A percentile compares a stretch with the other conserved stretches of the same genome.
These are phyloP conservation scores for Ochetophila trinervis DNA, from an alignment of 306 rosid genomes.

Conservation along the genomic window DNA sequence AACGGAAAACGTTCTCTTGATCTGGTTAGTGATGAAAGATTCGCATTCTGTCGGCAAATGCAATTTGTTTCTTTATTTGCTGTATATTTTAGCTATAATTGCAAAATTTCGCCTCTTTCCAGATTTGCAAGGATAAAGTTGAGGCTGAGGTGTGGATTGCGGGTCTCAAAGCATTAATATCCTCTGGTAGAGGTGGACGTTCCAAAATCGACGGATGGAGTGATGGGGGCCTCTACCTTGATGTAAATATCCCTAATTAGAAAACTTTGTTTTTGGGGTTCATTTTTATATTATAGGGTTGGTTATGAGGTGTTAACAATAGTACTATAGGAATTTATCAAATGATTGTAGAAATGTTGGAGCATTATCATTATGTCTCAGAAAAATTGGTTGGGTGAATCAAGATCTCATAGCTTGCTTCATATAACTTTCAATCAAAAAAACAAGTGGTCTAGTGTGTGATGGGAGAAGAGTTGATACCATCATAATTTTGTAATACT, in stretches of 20 bases:
- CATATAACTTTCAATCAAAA: not conserved
- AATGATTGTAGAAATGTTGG: slow-evolving; percentile 14
- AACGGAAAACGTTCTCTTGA: slow-evolving; percentile 92
- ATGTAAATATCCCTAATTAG: slow-evolving; percentile 54
- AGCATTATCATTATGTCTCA: slow-evolving; percentile 8
- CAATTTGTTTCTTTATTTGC: slow-evolving; percentile 7
- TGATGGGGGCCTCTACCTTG: slow-evolving; percentile 86
- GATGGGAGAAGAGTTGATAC: not conserved
- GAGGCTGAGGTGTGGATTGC: slow-evolving; percentile 97
- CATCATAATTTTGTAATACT: not conserved
- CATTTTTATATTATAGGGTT: slow-evolving; percentile 4
- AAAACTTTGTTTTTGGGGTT: slow-evolving; percentile 13
- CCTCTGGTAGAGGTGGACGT: slow-evolving; percentile 93
- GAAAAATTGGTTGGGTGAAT: not conserved
- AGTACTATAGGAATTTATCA: not conserved
- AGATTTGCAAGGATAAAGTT: slow-evolving; percentile 97
- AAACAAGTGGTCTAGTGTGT: not conserved
- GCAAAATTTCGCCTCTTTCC: slow-evolving; percentile 20
- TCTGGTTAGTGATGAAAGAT: slow-evolving; percentile 60
- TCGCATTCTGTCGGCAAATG: slow-evolving; percentile 13
- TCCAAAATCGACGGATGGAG: slow-evolving; percentile 98
- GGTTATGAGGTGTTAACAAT: slow-evolving; percentile 5
- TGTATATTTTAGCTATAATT: slow-evolving; percentile 13
- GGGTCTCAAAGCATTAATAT: slow-evolving; percentile 75
- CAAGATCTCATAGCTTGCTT: not conserved